Evolutionary conservation across 345 rosid genomes (phyloP), one percentile per base, ranked within the genome.

Genomic region (Kandelia obovata): DNA sequence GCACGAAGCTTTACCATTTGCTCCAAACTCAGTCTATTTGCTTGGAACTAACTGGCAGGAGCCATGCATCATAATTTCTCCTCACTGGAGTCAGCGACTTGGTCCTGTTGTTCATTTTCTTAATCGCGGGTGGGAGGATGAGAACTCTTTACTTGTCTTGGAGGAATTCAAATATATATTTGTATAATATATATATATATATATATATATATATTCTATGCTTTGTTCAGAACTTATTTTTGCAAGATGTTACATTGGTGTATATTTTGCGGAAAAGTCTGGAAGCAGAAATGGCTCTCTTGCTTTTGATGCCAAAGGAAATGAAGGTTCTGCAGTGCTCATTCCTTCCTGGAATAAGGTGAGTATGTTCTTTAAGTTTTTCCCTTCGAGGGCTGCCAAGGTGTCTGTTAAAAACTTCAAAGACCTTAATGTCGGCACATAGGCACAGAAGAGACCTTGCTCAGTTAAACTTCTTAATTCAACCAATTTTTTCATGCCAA

Each of bases 311-410:
- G 73, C 89, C 86, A 49, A 71, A 82, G 71, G 80, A 73, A 28
- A 94, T 91, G 96, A 89, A 86, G 78, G 84, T 91, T 76, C 96
- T 88, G 63, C 86, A 80, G 34, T 91, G 97, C 71, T 94, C 98
- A 16, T 94, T 94, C 72, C 82, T 86, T 58, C 82, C 85, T 64
- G 97, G 95, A 79, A 82, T 87, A 74, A 83, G 79, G 98, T 89
- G 79, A 66, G 79, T 20, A 11, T 20, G 21, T 21, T 21, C 21
- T 30, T 28, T n/a, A 37, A 68, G 49, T 37, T 57, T 16, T 37
- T 5, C 17, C 52, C 52, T 49, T 43, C 0, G 0, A 43, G 49
- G 49, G 19, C 49, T 43, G 49, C 49, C 49, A 3, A 17, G 5
- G 13, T 43, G 49, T 43, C 17, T 43, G 19, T 43, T 34, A 34